A percentile compares a stretch with the other conserved stretches of the same genome.
phyloP scores from a whole-genome alignment of 352 stramenopile genomes.

The Pythium biforme region DNA sequence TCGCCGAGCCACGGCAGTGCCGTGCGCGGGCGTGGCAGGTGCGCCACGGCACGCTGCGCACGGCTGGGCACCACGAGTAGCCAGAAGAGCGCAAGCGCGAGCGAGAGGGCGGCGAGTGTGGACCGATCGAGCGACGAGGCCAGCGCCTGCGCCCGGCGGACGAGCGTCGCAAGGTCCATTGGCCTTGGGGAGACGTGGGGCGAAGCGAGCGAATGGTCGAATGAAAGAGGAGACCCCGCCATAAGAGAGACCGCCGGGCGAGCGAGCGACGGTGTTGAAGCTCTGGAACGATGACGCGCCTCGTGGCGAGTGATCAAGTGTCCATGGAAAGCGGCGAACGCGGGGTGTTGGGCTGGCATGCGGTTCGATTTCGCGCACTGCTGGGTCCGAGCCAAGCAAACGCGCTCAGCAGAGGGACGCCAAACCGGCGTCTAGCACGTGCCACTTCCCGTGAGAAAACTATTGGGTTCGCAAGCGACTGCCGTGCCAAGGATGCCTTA shows the following conservation, averaged over 20 bases:
- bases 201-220: background rate
- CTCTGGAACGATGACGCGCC: background rate
- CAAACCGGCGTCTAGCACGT: too few species aligned
- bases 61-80: slow-evolving; percentile 4
- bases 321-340: too few species aligned
- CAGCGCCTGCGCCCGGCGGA: background rate
- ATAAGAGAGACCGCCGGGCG: too few species aligned
- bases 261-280: background rate
- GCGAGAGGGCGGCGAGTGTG: background rate
- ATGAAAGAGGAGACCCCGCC: background rate
- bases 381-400: too few species aligned
- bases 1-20: slow-evolving; percentile 17
- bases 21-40: background rate
- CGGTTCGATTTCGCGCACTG: too few species aligned
- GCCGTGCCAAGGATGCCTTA: too few species aligned
- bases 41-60: slow-evolving; percentile 1
- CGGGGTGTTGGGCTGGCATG: too few species aligned
- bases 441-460: too few species aligned
- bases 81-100: slow-evolving; percentile 1
- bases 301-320: background rate
- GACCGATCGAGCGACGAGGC: background rate
- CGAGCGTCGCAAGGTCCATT: background rate
- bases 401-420: too few species aligned
- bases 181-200: too few species aligned
- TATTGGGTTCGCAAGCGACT: too few species aligned